These are phyloP conservation scores for Cunninghamia lanceolata DNA, from an alignment of 75 land plant species.

Conservation along the genomic window DNA sequence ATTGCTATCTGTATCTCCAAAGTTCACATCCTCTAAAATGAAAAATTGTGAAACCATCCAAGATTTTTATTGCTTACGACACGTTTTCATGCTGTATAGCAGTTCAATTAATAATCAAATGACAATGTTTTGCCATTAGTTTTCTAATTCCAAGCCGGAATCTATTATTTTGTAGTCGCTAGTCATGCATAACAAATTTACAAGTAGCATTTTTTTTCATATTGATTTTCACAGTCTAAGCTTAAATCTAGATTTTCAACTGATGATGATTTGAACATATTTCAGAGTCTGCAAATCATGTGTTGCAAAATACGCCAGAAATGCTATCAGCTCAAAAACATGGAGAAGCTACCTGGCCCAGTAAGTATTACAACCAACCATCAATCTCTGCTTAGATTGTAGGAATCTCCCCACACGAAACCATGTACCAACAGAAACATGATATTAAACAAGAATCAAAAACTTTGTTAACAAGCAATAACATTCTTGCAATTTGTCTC, in stretches of 20 bases:
- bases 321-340: neutral
- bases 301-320: neutral
- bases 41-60: neutral
- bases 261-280: no score
- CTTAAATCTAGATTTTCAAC: neutral
- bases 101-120: neutral
- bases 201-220: neutral
- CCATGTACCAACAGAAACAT: neutral
- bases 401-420: neutral
- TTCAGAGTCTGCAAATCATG: neutral
- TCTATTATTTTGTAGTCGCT: neutral
- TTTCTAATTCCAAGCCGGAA: neutral
- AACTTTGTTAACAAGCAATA: neutral
- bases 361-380: neutral
- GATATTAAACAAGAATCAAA: neutral
- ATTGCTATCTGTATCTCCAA: neutral
- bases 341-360: neutral
- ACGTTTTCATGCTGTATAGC: neutral
- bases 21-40: neutral
- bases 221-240: neutral
- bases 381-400: neutral
- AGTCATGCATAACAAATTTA: neutral
- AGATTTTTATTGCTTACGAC: neutral
- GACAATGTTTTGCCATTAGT: neutral
- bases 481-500: neutral